phyloP scores from a whole-genome alignment of 805 yeast genomes.

The Candida chilensis region DNA sequence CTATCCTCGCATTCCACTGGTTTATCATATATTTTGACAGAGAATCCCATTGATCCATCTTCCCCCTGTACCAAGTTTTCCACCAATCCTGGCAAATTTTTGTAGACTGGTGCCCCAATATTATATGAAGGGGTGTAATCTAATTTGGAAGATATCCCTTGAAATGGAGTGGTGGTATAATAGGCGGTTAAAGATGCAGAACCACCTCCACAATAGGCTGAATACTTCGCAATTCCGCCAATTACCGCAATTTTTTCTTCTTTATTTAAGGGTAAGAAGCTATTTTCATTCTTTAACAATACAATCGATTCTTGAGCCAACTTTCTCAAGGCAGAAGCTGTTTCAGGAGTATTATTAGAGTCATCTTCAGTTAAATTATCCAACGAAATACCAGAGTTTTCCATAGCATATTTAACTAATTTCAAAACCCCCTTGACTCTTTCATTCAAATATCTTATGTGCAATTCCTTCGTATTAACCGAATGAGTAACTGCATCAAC shows the following conservation, averaged over 20 bases:
- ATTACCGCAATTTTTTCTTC: constrained; percentile 36
- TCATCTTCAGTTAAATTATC: constrained; percentile 23
- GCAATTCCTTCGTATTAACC: constrained; percentile 29
- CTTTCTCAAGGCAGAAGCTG: constrained; percentile 29
- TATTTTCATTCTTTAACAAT: constrained; percentile 42
- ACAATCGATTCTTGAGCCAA: constrained; percentile 48
- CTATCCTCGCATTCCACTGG: constrained; percentile 7
- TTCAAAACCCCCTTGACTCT: constrained; percentile 38
- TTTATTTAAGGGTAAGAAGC: constrained; percentile 36
- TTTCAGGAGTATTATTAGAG: constrained; percentile 36
- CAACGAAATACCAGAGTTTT: constrained; percentile 28
- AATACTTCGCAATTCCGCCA: constrained; percentile 48
- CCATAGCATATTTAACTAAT: constrained; percentile 32
- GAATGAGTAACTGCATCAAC: constrained; percentile 29
- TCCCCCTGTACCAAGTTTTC: constrained; percentile 27
- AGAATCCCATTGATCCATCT: constrained; percentile 31
- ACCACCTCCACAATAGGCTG: constrained; percentile 54
- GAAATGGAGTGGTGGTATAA: constrained; percentile 37
- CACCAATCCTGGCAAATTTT: constrained; percentile 29
- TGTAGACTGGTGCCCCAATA: constrained; percentile 52
- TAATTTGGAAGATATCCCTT: constrained; percentile 46
- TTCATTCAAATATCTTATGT: constrained; percentile 29
- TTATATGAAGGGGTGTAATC: constrained; percentile 41
- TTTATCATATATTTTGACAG: constrained; percentile 12
- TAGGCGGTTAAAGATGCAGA: constrained; percentile 44